Conservation (phyloP, 345 rosid species). For the Pistacia integerrima region DNA sequence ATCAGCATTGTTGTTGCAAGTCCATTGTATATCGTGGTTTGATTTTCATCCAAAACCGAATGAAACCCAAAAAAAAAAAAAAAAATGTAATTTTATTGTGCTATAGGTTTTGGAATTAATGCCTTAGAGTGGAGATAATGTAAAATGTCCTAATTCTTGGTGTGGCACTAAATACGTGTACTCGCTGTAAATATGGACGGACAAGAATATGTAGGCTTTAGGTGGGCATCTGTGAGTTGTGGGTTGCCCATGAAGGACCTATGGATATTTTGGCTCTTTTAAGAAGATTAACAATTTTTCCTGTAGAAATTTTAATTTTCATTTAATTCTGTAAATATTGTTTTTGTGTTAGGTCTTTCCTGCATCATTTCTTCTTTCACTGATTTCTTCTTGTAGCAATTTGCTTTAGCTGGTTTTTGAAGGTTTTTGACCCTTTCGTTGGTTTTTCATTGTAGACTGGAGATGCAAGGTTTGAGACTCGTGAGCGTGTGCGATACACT, state of each 20-base stretch:
- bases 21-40: neutral
- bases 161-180: slow-evolving; percentile 60
- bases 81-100: neutral
- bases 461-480: slow-evolving; percentile 61
- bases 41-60: neutral
- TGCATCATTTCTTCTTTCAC: too few relatives aligned
- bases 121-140: neutral
- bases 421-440: slow-evolving; percentile 17
- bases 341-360: neutral
- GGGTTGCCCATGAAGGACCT: slow-evolving; percentile 61
- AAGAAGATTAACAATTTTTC: neutral
- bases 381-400: neutral
- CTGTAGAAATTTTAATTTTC: neutral
- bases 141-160: slow-evolving; percentile 76
- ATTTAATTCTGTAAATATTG: neutral
- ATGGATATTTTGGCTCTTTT: slow-evolving; percentile 24
- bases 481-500: slow-evolving; percentile 62
- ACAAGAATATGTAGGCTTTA: slow-evolving; percentile 60
- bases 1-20: neutral
- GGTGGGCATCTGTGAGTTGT: slow-evolving; percentile 53
- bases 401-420: neutral
- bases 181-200: slow-evolving; percentile 82
- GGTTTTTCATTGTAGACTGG: slow-evolving; percentile 54
- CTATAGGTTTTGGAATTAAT: neutral
- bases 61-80: neutral